Percentiles rank a stretch among this genome's conserved stretches.
Conservation (phyloP, 2,329 filamentous ascomycete species). For the Pseudophaeomoniella oleicola region DNA sequence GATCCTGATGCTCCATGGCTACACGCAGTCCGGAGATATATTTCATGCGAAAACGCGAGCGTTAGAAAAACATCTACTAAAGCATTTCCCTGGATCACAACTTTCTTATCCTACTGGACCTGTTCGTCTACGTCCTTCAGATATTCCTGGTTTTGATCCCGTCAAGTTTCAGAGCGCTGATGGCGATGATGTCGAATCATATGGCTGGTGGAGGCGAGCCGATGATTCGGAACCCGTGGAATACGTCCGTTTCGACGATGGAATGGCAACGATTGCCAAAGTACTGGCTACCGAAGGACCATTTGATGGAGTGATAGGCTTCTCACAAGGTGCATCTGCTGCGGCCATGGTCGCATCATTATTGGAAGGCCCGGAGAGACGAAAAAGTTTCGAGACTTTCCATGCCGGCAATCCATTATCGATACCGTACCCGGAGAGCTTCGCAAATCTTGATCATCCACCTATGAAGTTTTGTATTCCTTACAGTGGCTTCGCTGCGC, state of each 20-base stretch:
- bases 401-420: slow-evolving; percentile 8
- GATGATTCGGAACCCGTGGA: slow-evolving; percentile 44
- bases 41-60: slow-evolving; percentile 85
- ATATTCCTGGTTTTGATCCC: slow-evolving; percentile 55
- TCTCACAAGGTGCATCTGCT: slow-evolving; percentile 64
- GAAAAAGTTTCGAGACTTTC: slow-evolving; percentile 33
- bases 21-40: slow-evolving; percentile 73
- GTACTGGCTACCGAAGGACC: slow-evolving; percentile 49
- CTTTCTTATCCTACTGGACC: slow-evolving; percentile 59
- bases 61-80: slow-evolving; percentile 64
- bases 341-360: slow-evolving; percentile 59
- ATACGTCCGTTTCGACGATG: slow-evolving; percentile 57
- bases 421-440: slow-evolving; percentile 37
- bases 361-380: slow-evolving; percentile 41
- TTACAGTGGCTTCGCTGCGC: slow-evolving; percentile 65
- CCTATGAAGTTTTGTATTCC: slow-evolving; percentile 56
- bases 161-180: slow-evolving; percentile 20
- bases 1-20: slow-evolving; percentile 73
- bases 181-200: slow-evolving; percentile 45
- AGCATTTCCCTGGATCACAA: slow-evolving; percentile 50
- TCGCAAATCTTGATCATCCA: slow-evolving; percentile 32
- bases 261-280: slow-evolving; percentile 48
- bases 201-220: slow-evolving; percentile 67
- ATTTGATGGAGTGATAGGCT: slow-evolving; percentile 67
- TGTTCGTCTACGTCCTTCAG: slow-evolving; percentile 43